Percentiles rank a stretch among this genome's conserved stretches.
Evolutionary conservation across 805 yeast genomes (phyloP).

Genomic region (Myxozyma kluyveri): DNA sequence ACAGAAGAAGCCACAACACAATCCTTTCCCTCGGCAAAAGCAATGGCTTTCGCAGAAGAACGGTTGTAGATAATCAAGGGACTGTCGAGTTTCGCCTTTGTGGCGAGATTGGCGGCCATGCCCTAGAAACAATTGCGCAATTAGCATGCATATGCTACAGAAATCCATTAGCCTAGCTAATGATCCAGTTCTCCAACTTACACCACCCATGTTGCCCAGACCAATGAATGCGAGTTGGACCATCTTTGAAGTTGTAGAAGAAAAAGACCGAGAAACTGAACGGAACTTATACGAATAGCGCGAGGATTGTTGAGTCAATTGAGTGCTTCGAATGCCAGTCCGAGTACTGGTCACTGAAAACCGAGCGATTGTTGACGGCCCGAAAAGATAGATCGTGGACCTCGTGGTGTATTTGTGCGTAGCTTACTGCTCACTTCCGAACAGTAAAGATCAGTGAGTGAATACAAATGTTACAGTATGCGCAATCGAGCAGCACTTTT

Average conservation of each 20-base stretch:
- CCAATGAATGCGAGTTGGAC: slow-evolving; percentile 27
- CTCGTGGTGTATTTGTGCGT: too few relatives aligned
- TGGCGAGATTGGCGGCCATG: slow-evolving; percentile 27
- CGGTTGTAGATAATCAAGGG: slow-evolving; percentile 31
- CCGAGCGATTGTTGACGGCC: too few relatives aligned
- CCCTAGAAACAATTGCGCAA: slow-evolving; percentile 12
- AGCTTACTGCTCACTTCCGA: too few relatives aligned
- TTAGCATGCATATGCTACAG: not conserved
- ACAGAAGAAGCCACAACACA: slow-evolving; percentile 15
- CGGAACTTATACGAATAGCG: too few relatives aligned
- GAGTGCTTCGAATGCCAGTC: too few relatives aligned
- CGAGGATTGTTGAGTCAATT: too few relatives aligned
- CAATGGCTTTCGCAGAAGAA: slow-evolving; percentile 12
- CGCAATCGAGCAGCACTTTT: too few relatives aligned
- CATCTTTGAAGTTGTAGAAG: slow-evolving; percentile 11
- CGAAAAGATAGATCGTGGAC: too few relatives aligned
- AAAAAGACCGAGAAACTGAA: too few relatives aligned
- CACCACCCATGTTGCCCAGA: slow-evolving; percentile 28
- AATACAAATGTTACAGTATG: too few relatives aligned
- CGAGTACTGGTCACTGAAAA: too few relatives aligned
- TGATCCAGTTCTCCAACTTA: slow-evolving; percentile 3
- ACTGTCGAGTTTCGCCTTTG: slow-evolving; percentile 23
- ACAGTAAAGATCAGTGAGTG: too few relatives aligned
- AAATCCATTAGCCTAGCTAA: not conserved
- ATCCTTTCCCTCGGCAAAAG: slow-evolving; percentile 17